These are phyloP conservation scores for Porphyrellus cyaneotinctus DNA, from an alignment of 768 basidiomycete species.

Conservation along the genomic window DNA sequence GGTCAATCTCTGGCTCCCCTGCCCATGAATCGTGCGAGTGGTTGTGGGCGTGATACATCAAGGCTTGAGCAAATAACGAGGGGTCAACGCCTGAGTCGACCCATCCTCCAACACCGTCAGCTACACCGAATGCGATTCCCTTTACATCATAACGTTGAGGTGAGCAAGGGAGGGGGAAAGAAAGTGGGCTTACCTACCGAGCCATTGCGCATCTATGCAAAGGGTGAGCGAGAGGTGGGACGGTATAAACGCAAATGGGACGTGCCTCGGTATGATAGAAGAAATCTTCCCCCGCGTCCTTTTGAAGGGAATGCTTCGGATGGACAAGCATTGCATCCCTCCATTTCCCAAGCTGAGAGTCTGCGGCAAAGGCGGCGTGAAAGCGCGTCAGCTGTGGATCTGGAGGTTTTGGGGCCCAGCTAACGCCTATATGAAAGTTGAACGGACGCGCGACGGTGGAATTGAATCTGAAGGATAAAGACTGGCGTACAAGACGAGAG, in stretches of 20 bases:
- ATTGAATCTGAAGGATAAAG: slow-evolving; percentile 11
- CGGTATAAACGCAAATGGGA: not conserved
- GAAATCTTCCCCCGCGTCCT: slow-evolving; percentile 55
- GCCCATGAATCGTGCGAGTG: slow-evolving; percentile 73
- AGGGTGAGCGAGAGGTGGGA: slow-evolving; percentile 3
- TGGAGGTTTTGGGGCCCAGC: slow-evolving; percentile 73
- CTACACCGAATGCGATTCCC: slow-evolving; percentile 79
- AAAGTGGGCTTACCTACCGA: slow-evolving; percentile 55
- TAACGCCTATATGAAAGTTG: slow-evolving; percentile 70
- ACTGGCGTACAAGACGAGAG: slow-evolving; percentile 1
- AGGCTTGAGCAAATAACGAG: slow-evolving; percentile 82
- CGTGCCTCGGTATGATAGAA: slow-evolving; percentile 68
- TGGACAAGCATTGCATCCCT: slow-evolving; percentile 57
- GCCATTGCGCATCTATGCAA: slow-evolving; percentile 62
- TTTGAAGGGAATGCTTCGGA: slow-evolving; percentile 37
- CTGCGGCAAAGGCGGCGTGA: slow-evolving; percentile 49
- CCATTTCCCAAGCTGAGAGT: slow-evolving; percentile 64
- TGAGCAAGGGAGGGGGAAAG: slow-evolving; percentile 15
- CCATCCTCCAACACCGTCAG: slow-evolving; percentile 96
- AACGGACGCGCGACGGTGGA: slow-evolving; percentile 46
- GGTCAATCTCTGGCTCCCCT: slow-evolving; percentile 80
- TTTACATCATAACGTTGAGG: slow-evolving; percentile 29
- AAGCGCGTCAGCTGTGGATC: slow-evolving; percentile 34
- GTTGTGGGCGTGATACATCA: slow-evolving; percentile 83
- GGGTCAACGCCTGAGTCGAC: slow-evolving; percentile 79